Evolutionary conservation across 2,329 filamentous ascomycete genomes (phyloP), one percentile per base, ranked within the genome.

Genomic region (Cladosporium sp.): DNA sequence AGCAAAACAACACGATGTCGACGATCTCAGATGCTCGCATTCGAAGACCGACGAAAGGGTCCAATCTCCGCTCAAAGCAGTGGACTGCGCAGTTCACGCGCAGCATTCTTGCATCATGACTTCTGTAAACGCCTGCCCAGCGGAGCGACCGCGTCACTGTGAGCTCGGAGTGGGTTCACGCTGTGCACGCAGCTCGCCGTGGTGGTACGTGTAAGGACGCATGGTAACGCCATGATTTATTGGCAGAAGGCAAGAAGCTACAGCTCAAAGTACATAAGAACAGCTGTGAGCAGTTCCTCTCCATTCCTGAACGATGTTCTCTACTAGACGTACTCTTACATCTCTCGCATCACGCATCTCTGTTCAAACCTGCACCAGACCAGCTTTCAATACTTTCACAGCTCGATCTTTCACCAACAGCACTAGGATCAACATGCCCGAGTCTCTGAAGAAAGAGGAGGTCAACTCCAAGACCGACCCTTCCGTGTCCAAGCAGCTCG

Each of bases 401-500:
- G 11, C 46, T 26, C 35, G 63, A 52, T 60, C 63, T 60, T 65
- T 65, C 31, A 21, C 55, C 49, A 35, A 40, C 23, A 60, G 29
- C 55, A 60, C 55, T 35, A 60, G 31, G 37, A 28, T 44, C 29
- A 65, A 74, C 28, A 84, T 84, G 82, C 80, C 81, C 52, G 79
- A 82, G 62, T 65, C 70, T 66, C 72, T 82, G 52, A 80, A 73
- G 52, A 57, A 71, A 23, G 67, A 72, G 65, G 80, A 83, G 67
- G 70, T 83, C 71, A 73, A 77, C 67, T 77, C 79, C 50, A 69
- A 79, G 66, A 79, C 73, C 55, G 82, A 84, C 69, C 81, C 82
- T 29, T 79, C 80, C 2, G 80, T 83, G 65, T 68, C 78, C n/a
- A 83, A 82, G 71, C 82, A 84, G 72, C 82, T 77, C 62, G 82